Base-by-base conservation (phyloP, 805 yeast species). In the Monosporozyma aerobia region DNA sequence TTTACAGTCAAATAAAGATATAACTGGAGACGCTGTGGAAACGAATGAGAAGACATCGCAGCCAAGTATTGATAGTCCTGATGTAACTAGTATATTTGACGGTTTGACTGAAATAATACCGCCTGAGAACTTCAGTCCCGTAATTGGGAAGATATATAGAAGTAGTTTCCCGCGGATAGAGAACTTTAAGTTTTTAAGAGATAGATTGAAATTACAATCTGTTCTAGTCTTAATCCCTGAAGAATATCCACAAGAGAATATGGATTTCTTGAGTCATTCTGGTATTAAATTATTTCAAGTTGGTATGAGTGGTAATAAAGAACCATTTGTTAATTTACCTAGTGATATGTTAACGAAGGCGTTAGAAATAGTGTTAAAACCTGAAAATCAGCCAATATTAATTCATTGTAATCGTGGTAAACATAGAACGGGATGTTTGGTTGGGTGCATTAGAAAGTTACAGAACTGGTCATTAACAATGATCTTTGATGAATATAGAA, bases 381-480 rank as follows among this genome's bases (percentile, higher is more conserved):
- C 97, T 0, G 82, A 67, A 23, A 92, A 94, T 68, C 98, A 90
- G 54, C 99, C 99, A 1, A 74, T 94, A 11, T 73, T 94, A 57
- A 87, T 94, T 45, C 99, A 94, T 68, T 94, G 99, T 70, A 94
- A 94, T 70, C 74, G 97, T 54, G 99, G 99, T 10, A 94, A 92
- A 67, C 99, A 94, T 68, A 77, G 99, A 59, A 94, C 99, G 0
- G 99, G 99, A 0, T 94, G 98, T 68, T 74, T 94, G 14, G 90
- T 94, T 32, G 99, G 99, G 2, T 92, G 97, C 63, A 76, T 94
- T 35, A 73, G 99, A 55, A 76, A 94, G 60, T 70, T 90, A 51
- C 98, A 92, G 64, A 82, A 83, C 55, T 94, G 99, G 99, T 84
- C 95, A 2, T 69, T 90, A 57, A 85, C 96, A 1, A 87, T 92